Base-by-base conservation (phyloP, 192 early-diverging fungal species). In the Obelidium mucronatum region DNA sequence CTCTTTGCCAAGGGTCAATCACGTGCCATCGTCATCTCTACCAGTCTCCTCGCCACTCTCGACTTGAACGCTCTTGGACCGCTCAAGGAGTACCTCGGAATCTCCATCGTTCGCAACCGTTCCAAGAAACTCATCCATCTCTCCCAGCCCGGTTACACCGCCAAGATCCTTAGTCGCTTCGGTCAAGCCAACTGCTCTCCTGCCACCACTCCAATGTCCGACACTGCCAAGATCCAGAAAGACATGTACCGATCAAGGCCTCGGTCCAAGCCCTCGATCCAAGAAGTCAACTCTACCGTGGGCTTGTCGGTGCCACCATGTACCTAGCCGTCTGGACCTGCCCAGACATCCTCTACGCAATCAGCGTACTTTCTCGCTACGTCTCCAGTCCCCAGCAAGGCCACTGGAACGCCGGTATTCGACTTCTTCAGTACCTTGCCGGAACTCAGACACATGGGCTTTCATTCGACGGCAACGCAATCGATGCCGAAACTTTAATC, bases 101-200 rank as follows among this genome's bases (percentile, higher is more conserved):
- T 73, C n/a, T 2, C 60, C 60, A n/a, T 73, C 13, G 53, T n/a
- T n/a, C n/a, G n/a, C n/a, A n/a, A 73, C 6, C 70, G 56, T 3
- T 33, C 17, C 4, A 3, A 24, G 6, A 22, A 60, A 6, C 54
- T 52, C 2, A 73, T 73, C 56, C 35, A n/a, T 17, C 11, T 73
- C 35, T 54, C 60, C 55, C 70, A 73, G 35, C 31, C 70, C 53
- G 59, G 59, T 33, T 54, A 73, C 55, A 73, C 36, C 36, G 2
- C 8, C 11, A 40, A 5, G 19, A 54, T 73, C 11, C 15, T 73
- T 8, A 34, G 30, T 22, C 52, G 70, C 2, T 60, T 64, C 37
- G n/a, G n/a, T n/a, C n/a, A n/a, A n/a, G n/a, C n/a, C n/a, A n/a
- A n/a, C n/a, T n/a, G n/a, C n/a, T n/a, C n/a, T n/a, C n/a, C n/a